Conservation (phyloP, 1,139 yeast species). For the Zygosaccharomyces pseudobailii region DNA sequence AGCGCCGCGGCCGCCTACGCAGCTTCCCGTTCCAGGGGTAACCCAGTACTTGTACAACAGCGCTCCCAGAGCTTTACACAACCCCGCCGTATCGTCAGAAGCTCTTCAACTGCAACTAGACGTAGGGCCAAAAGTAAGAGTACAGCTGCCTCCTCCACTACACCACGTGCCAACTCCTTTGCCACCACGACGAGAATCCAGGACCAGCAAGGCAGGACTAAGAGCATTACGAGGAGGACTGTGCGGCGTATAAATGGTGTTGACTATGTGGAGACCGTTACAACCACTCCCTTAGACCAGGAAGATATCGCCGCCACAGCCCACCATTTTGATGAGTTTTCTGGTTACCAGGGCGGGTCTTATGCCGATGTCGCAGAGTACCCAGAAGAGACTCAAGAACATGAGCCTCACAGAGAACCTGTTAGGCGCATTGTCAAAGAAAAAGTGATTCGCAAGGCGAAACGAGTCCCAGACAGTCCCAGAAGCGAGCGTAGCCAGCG, state of each 20-base stretch:
- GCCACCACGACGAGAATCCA: conserved; percentile 31
- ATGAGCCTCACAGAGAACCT: neutral
- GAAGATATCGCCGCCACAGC: conserved; percentile 17
- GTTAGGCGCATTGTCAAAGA: neutral
- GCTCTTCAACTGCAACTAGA: neutral
- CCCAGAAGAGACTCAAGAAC: neutral
- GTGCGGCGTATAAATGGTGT: conserved; percentile 30
- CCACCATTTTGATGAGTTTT: conserved; percentile 31
- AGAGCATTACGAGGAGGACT: conserved; percentile 31
- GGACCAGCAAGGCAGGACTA: conserved; percentile 32
- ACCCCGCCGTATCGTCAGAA: conserved; percentile 4
- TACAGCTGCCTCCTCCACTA: neutral
- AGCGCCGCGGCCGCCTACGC: conserved; percentile 34
- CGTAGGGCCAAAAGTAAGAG: neutral
- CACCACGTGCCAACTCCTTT: conserved; percentile 28
- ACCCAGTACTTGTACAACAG: conserved; percentile 6
- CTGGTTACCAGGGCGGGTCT: conserved; percentile 18
- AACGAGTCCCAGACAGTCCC: neutral
- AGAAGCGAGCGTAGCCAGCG: neutral
- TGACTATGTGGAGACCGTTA: conserved; percentile 32
- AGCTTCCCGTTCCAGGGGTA: conserved; percentile 15
- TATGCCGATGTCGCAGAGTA: conserved; percentile 9
- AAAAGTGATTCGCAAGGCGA: neutral
- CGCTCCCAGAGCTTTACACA: conserved; percentile 2
- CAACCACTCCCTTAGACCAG: conserved; percentile 25